Conservation (phyloP, 441 rosid species). For the Corymbia citriodora region DNA sequence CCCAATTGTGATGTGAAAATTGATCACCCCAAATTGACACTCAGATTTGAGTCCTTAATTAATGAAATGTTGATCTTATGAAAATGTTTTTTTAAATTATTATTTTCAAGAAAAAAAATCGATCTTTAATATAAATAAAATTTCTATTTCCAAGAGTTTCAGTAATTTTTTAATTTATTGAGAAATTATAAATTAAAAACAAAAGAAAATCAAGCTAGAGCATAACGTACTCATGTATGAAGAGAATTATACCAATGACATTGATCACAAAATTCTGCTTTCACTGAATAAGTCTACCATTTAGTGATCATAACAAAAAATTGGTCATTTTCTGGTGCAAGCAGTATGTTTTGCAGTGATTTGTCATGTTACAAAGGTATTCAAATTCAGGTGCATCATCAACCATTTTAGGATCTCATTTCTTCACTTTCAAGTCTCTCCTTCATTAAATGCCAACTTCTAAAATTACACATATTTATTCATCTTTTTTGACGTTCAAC, state of each 20-base stretch:
- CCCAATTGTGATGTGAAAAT: background rate
- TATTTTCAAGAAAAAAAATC: too few species aligned
- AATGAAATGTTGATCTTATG: too few species aligned
- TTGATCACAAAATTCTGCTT: too few species aligned
- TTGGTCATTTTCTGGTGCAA: too few species aligned
- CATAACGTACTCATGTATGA: background rate
- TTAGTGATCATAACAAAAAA: too few species aligned
- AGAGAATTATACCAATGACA: fast-evolving
- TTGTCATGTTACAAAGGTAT: background rate
- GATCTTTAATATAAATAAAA: background rate
- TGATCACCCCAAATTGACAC: too few species aligned
- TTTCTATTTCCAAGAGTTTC: background rate
- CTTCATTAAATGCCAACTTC: background rate
- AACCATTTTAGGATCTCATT: background rate
- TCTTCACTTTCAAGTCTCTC: background rate
- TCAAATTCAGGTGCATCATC: background rate
- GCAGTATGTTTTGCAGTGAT: too few species aligned
- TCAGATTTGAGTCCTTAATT: too few species aligned
- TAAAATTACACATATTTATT: background rate
- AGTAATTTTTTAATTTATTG: background rate
- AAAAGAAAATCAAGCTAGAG: background rate
- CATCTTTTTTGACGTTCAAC: background rate
- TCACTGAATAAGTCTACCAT: too few species aligned
- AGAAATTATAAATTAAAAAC: background rate
- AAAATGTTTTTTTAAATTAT: too few species aligned